Percentiles rank a stretch among this genome's conserved stretches.
phyloP scores from a whole-genome alignment of 768 basidiomycete species.

The Lactarius quietus region DNA sequence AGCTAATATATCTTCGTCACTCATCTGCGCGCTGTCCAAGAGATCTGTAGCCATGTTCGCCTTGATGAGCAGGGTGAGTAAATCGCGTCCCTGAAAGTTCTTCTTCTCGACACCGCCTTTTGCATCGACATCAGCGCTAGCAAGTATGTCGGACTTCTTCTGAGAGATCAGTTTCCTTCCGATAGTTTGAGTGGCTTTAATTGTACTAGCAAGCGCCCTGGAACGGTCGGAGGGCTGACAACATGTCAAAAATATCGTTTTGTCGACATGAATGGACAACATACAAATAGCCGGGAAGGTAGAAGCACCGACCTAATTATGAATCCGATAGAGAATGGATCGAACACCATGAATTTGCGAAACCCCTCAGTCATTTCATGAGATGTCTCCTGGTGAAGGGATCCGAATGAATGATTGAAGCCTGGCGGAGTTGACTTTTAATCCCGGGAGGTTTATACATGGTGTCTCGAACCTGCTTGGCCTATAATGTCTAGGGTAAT shows the following conservation, averaged over 20 bases:
- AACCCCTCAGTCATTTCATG: conserved; percentile 16
- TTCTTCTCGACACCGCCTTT: conserved; percentile 35
- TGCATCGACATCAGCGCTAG: conserved; percentile 27
- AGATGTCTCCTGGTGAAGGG: conserved; percentile 4
- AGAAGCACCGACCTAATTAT: conserved; percentile 11
- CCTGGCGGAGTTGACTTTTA: not conserved
- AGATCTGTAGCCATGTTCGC: conserved; percentile 65
- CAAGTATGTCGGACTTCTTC: conserved; percentile 35
- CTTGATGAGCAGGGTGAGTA: conserved; percentile 56
- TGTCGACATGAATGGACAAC: not conserved
- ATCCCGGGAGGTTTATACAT: not conserved
- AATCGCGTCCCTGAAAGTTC: conserved; percentile 43
- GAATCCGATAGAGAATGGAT: conserved; percentile 17
- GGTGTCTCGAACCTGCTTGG: conserved; percentile 7
- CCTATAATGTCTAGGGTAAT: conserved; percentile 21
- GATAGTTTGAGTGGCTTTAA: conserved; percentile 28
- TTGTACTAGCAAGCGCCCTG: conserved; percentile 2
- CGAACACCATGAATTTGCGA: conserved; percentile 8
- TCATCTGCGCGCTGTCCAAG: conserved; percentile 50
- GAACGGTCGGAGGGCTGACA: conserved; percentile 14
- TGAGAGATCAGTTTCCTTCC: conserved; percentile 32
- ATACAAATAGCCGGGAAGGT: conserved; percentile 12
- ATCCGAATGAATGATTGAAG: conserved; percentile 19
- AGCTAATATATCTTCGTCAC: conserved; percentile 58
- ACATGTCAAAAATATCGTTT: not conserved